Evolutionary conservation across 495 filamentous ascomycete genomes (phyloP), one percentile per base, ranked within the genome.

Genomic region (Podospora tetraspora): DNA sequence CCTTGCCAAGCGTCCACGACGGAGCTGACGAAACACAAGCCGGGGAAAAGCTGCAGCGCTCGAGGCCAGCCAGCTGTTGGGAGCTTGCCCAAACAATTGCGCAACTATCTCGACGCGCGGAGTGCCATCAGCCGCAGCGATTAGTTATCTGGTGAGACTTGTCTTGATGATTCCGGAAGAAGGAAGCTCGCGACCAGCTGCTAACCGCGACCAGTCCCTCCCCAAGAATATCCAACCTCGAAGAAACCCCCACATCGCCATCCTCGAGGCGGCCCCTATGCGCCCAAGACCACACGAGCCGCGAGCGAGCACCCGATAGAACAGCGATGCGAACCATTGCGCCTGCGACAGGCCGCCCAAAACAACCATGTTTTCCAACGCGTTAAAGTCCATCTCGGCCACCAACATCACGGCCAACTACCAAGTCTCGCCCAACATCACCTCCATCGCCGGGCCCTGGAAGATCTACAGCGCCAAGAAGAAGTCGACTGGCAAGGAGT

Each of bases 401-500:
- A 84, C 84, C 30, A 94, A 97, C 77, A 99, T 99, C 79, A 86
- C 88, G 68, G 87, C 91, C 69, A 94, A 97, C 79, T 99, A 99
- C 79, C 85, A 88, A 66, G 82, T 97, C 63, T 86, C 91, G 9
- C 82, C 88, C 22, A 84, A 85, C 63, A 85, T 91, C 23, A 86
- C 85, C 12, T 86, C 92, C 22, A 86, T 86, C 34, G 91, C 93
- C 24, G 95, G 95, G 23, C 92, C 94, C 25, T 99, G 95, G 95
- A 97, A 93, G 81, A 94, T 99, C 77, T 93, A 92, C 82, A 92
- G 96, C 81, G 96, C 91, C 59, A 97, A 96, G 84, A 97, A 96
- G 79, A 97, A 97, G 77, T 90, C 90, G 13, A 95, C 93, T 0
- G 90, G 88, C 37, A 96, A 94, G 70, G 78, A 89, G 16, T 93